A percentile compares a stretch with the other conserved stretches of the same genome.
phyloP scores from a whole-genome alignment of 257 asterid species.

The Craterostigma plantagineum region DNA sequence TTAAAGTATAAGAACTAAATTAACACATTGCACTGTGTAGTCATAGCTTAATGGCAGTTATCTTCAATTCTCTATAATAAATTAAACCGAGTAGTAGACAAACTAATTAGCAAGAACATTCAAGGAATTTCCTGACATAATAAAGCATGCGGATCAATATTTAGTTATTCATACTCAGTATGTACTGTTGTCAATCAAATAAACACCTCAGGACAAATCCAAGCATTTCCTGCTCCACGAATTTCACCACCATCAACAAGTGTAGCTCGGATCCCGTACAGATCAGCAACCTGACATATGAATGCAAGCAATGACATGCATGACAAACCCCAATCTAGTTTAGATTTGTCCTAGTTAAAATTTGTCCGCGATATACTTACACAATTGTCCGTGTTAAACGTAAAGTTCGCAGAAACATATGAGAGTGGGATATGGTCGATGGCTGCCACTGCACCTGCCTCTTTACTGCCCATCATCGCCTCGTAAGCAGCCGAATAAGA shows the following conservation, averaged over 20 bases:
- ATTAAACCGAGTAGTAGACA: too few relatives aligned
- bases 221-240: conserved; percentile 99
- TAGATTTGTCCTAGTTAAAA: too few relatives aligned
- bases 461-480: conserved; percentile 68
- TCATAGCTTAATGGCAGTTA: too few relatives aligned
- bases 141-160: too few relatives aligned
- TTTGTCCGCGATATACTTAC: conserved; percentile 26
- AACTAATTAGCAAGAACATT: not conserved
- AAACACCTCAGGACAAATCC: conserved; percentile 98
- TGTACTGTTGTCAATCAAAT: conserved; percentile 7
- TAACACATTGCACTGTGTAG: too few relatives aligned
- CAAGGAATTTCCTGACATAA: conserved; percentile 2
- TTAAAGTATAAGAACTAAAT: too few relatives aligned
- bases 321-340: too few relatives aligned
- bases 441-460: conserved; percentile 99
- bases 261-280: conserved; percentile 94
- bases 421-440: conserved; percentile 85
- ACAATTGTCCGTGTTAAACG: conserved; percentile 93
- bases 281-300: conserved; percentile 71
- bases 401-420: conserved; percentile 87
- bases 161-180: too few relatives aligned
- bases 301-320: conserved; percentile 7
- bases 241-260: conserved; percentile 99
- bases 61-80: too few relatives aligned
- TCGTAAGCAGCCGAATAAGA: conserved; percentile 79